Evolutionary conservation across 352 stramenopile genomes (phyloP).

Genomic region (Pythium sukuiense): DNA sequence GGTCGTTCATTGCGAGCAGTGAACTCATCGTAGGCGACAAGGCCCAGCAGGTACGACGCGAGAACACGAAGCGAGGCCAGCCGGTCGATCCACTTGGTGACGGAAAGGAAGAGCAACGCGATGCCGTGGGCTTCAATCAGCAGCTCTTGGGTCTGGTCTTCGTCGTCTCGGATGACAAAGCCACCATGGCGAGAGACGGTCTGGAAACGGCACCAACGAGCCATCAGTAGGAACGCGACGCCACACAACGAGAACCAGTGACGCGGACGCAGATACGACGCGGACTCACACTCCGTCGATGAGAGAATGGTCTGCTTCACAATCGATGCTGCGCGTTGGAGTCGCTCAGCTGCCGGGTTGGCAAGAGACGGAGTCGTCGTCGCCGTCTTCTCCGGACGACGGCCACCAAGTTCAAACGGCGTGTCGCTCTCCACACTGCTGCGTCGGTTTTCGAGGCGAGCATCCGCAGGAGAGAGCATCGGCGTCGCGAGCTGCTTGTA

Average conservation of each 20-base stretch:
- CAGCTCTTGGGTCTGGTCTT: slow-evolving; percentile 1
- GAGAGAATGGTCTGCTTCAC: slow-evolving; percentile 1
- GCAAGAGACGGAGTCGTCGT: not conserved
- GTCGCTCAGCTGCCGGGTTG: not conserved
- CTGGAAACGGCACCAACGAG: slow-evolving; percentile 10
- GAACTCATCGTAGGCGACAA: slow-evolving; percentile 54
- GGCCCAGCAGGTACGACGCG: slow-evolving; percentile 42
- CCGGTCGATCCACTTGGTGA: slow-evolving; percentile 35
- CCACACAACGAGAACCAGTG: slow-evolving; percentile 36
- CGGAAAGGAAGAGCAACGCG: slow-evolving; percentile 18
- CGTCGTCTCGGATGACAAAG: slow-evolving; percentile 1
- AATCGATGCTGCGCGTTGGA: slow-evolving; percentile 12
- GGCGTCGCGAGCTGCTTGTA: slow-evolving; percentile 36
- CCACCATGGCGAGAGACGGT: not conserved
- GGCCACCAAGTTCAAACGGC: not conserved
- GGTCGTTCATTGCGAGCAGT: slow-evolving; percentile 4
- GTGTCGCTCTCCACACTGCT: not conserved
- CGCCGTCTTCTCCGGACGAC: too few species aligned
- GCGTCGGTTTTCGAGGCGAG: not conserved
- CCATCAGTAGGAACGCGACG: slow-evolving; percentile 5
- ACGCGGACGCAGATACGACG: slow-evolving; percentile 48
- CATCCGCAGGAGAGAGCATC: slow-evolving; percentile 7
- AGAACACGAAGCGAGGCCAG: slow-evolving; percentile 57
- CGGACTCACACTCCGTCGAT: not conserved
- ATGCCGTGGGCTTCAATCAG: slow-evolving; percentile 6